Evolutionary conservation across 2,329 filamentous ascomycete genomes (phyloP), one percentile per base, ranked within the genome.

Genomic region (Chrysosporium queenslandicum): DNA sequence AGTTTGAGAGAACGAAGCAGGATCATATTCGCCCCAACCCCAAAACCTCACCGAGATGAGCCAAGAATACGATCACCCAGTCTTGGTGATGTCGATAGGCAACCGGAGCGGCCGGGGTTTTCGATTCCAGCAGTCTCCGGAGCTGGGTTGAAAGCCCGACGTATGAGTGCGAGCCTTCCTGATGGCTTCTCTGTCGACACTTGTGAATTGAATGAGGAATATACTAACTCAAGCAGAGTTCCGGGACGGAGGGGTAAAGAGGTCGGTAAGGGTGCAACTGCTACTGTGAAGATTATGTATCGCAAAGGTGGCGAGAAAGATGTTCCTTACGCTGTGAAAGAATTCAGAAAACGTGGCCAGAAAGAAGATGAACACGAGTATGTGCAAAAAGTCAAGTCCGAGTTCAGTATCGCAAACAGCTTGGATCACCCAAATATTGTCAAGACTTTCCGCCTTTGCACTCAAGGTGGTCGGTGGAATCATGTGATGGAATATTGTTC

Each of bases 401-500:
- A 95, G 66, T 95, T 82, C 71, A 87, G 83, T 66, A 89, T 94
- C 58, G 86, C 86, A 55, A 90, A 90, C 72, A 87, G 85, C 58
- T 71, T 90, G 55, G 80, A 88, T 61, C 88, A 94, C 64, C 87
- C 88, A 47, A 94, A 94, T 66, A 86, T 94, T 60, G 85, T 94
- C 57, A 80, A 87, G 67, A 90, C 87, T 0, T 71, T 89, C 52
- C 80, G 83, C 27, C 75, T 94, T 4, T 92, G 87, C 71, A 81
- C 78, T 12, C 78, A 89, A 59, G 79, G 82, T 59, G 81, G 80
- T 29, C 81, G 84, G 36, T 94, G 86, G 85, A 90, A 88, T 65
- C 87, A 94, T 65, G 87, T 94, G 52, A 95, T 95, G 89, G 87
- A 95, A 65, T 94, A 86, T 66, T 94, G 89, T 71, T 77, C 80